These are phyloP conservation scores for Akanthomyces uredinophilus DNA, from an alignment of 2,329 filamentous ascomycete genomes.

Conservation along the genomic window DNA sequence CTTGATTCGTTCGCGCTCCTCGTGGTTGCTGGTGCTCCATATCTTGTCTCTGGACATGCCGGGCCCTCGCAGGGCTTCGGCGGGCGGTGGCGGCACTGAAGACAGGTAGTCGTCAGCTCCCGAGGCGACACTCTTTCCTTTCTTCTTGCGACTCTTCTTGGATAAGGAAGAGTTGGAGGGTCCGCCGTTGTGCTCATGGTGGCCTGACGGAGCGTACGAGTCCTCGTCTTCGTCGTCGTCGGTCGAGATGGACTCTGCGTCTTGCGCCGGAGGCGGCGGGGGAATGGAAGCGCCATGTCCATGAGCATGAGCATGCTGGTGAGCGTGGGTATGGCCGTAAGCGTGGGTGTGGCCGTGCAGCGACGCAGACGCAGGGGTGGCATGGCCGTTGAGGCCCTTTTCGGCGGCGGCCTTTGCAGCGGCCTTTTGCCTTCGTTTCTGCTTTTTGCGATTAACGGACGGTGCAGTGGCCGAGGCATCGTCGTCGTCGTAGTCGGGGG, in stretches of 20 bases:
- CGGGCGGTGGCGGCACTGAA: conserved; percentile 18
- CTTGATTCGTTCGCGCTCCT: conserved; percentile 95
- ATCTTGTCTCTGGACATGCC: conserved; percentile 74
- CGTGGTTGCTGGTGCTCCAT: conserved; percentile 92
- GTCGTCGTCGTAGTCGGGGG: conserved; percentile 1
- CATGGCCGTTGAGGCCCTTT: conserved; percentile 15
- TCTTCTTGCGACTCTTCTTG: conserved; percentile 66
- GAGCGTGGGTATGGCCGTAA: conserved; percentile 21
- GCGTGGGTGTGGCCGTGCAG: conserved; percentile 21
- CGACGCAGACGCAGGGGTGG: not conserved
- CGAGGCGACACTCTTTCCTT: conserved; percentile 46
- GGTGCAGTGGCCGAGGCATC: conserved; percentile 25
- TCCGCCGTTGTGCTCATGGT: conserved; percentile 28
- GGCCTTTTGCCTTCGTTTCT: conserved; percentile 85
- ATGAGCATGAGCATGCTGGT: conserved; percentile 1
- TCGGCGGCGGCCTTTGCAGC: conserved; percentile 59
- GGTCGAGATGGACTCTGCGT: conserved; percentile 50
- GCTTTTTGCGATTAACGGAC: conserved; percentile 84
- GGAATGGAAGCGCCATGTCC: not conserved
- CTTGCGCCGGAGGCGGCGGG: conserved; percentile 22
- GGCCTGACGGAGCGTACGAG: conserved; percentile 35
- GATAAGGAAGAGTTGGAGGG: conserved; percentile 33
- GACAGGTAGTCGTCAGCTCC: conserved; percentile 18
- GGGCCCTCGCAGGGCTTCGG: conserved; percentile 30
- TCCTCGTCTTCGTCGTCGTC: conserved; percentile 48